Conservation (phyloP, 805 yeast genomes). For the Teunomyces funiuensis region DNA sequence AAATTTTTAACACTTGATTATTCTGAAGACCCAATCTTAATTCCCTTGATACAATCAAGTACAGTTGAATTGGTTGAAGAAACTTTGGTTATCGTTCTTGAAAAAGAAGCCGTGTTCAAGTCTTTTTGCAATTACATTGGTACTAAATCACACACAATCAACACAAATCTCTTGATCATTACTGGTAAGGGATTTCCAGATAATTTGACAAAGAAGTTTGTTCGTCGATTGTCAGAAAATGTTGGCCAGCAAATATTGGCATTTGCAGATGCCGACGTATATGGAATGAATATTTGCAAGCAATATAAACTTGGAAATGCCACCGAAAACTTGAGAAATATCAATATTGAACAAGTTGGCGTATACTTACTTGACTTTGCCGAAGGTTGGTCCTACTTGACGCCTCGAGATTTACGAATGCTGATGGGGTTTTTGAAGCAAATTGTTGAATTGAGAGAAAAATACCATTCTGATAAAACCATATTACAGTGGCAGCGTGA, state of each 20-base stretch:
- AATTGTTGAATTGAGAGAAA: conserved; percentile 1
- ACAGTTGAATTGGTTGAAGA: neutral
- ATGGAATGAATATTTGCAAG: conserved; percentile 54
- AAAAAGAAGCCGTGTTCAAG: conserved; percentile 43
- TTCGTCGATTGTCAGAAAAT: conserved; percentile 24
- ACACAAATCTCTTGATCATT: conserved; percentile 26
- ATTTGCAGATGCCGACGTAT: conserved; percentile 64
- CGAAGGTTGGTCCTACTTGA: conserved; percentile 19
- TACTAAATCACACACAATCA: neutral
- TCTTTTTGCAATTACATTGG: conserved; percentile 26
- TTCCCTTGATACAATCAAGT: conserved; percentile 20
- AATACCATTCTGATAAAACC: conserved; percentile 2
- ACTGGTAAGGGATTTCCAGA: conserved; percentile 76
- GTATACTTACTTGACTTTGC: conserved; percentile 40
- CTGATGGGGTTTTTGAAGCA: conserved; percentile 16
- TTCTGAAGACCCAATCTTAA: conserved; percentile 21
- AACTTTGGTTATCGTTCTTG: conserved; percentile 23
- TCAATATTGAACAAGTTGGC: conserved; percentile 34
- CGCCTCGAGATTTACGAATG: conserved; percentile 19
- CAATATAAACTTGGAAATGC: conserved; percentile 23
- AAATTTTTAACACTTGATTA: conserved; percentile 3
- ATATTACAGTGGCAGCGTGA: conserved; percentile 38
- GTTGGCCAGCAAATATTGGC: conserved; percentile 42
- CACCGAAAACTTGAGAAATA: conserved; percentile 8
- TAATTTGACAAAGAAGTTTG: conserved; percentile 45